Conservation (phyloP, 257 asterid genomes). For the Osmanthus fragrans region DNA sequence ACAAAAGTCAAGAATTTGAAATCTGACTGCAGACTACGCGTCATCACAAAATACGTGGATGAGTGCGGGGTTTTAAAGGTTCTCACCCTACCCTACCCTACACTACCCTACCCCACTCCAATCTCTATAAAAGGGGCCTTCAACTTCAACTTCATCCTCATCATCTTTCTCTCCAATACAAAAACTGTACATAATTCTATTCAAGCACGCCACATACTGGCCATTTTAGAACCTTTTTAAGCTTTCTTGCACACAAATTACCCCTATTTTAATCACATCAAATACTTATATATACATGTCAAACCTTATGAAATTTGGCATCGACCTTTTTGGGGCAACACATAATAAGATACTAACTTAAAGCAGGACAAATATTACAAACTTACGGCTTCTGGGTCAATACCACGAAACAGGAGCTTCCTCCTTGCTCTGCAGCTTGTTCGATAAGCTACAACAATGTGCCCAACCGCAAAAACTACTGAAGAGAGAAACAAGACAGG, state of each 20-base stretch:
- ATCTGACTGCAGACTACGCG: neutral
- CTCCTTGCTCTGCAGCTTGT: constrained; percentile 89
- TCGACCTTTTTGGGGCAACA: neutral
- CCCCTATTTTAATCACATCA: neutral
- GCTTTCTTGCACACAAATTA: neutral
- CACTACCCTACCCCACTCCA: neutral
- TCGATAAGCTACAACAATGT: constrained; percentile 85
- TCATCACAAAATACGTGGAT: neutral
- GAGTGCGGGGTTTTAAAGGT: neutral
- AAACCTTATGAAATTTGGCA: neutral
- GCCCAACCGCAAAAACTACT: constrained; percentile 94
- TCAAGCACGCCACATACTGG: neutral
- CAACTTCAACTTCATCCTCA: neutral
- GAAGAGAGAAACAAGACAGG: constrained; percentile 93
- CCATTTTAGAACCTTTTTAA: neutral
- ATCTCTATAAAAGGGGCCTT: neutral
- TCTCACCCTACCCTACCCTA: neutral
- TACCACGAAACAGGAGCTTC: constrained; percentile 83
- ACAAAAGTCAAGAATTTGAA: neutral
- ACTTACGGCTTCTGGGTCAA: constrained; percentile 93
- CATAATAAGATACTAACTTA: neutral
- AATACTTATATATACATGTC: neutral
- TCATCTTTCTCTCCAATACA: neutral
- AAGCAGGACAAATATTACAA: constrained; percentile 5
- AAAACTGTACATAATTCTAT: neutral